Percentiles rank a stretch among this genome's conserved stretches.
phyloP scores from a whole-genome alignment of 345 rosid species.

The Populus simonii region DNA sequence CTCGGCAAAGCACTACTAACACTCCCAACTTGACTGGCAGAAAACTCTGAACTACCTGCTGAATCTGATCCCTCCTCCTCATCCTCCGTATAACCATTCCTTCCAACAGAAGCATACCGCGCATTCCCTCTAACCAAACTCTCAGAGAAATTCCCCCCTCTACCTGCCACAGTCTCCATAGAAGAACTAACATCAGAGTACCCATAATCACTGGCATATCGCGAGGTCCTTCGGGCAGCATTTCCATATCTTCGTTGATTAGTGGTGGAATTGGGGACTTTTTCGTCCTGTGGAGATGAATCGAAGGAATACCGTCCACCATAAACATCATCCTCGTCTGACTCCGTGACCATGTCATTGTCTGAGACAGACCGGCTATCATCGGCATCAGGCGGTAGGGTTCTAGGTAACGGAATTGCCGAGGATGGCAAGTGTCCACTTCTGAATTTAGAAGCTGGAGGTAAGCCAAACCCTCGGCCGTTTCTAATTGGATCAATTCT shows the following conservation, averaged over 20 bases:
- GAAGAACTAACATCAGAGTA: constrained; percentile 89
- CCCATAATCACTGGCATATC: constrained; percentile 43
- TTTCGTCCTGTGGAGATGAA: constrained; percentile 23
- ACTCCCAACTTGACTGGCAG: constrained; percentile 55
- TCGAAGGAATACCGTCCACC: constrained; percentile 20
- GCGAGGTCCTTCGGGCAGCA: constrained; percentile 2
- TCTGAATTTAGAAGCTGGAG: constrained; percentile 56
- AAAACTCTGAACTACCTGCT: constrained; percentile 73
- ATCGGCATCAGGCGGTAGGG: constrained; percentile 29
- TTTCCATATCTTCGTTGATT: constrained; percentile 1
- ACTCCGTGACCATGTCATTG: constrained; percentile 15
- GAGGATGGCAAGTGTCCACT: constrained; percentile 57
- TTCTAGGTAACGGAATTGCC: constrained; percentile 46
- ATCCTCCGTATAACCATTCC: constrained; percentile 50
- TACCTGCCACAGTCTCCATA: constrained; percentile 54
- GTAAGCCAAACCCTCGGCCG: constrained; percentile 42
- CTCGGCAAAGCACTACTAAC: constrained; percentile 42
- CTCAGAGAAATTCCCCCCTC: constrained; percentile 28
- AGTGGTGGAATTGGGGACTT: constrained; percentile 2
- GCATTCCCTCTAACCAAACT: constrained; percentile 32
- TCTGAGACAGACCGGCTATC: constrained; percentile 22
- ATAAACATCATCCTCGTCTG: constrained; percentile 18
- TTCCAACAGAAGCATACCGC: constrained; percentile 30
- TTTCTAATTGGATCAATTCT: constrained; percentile 39
- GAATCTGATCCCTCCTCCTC: constrained; percentile 65